phyloP scores from a whole-genome alignment of 768 basidiomycete genomes.

The Erythrobasidium yunnanense region DNA sequence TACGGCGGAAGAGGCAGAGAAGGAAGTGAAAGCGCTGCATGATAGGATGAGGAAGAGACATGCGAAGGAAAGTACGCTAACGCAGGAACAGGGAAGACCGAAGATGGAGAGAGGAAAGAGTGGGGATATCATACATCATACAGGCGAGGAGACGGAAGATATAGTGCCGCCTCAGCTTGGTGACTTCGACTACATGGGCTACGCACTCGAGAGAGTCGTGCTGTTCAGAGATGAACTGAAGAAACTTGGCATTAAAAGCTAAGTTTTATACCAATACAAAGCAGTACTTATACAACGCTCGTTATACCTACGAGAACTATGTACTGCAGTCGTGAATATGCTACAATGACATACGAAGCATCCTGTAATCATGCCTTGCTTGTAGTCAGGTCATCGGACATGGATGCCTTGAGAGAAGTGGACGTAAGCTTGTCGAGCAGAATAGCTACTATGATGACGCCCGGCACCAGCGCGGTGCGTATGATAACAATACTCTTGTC shows the following conservation, averaged over 20 bases:
- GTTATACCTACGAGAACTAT: too few species aligned
- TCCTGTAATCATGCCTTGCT: too few species aligned
- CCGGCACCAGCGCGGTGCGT: background rate
- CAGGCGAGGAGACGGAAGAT: slow-evolving; percentile 43
- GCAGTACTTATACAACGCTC: too few species aligned
- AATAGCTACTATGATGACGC: background rate
- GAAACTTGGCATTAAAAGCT: slow-evolving; percentile 38
- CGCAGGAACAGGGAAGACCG: too few species aligned
- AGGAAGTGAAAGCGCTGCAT: background rate
- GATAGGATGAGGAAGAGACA: background rate
- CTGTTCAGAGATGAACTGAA: slow-evolving; percentile 44
- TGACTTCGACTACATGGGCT: slow-evolving; percentile 84
- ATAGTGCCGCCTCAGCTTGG: slow-evolving; percentile 18
- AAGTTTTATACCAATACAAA: too few species aligned
- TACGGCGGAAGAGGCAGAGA: slow-evolving; percentile 8
- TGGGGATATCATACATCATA: slow-evolving; percentile 32
- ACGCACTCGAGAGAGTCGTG: slow-evolving; percentile 49
- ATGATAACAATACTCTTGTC: background rate
- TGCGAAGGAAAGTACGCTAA: background rate
- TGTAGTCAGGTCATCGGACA: background rate
- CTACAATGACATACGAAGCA: too few species aligned
- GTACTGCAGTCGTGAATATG: too few species aligned
- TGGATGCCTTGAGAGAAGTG: background rate
- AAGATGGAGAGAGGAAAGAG: too few species aligned
- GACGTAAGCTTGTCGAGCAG: background rate